Conservation (phyloP, 2,329 filamentous ascomycete species). For the Macrophomina pseudophaseolina region DNA sequence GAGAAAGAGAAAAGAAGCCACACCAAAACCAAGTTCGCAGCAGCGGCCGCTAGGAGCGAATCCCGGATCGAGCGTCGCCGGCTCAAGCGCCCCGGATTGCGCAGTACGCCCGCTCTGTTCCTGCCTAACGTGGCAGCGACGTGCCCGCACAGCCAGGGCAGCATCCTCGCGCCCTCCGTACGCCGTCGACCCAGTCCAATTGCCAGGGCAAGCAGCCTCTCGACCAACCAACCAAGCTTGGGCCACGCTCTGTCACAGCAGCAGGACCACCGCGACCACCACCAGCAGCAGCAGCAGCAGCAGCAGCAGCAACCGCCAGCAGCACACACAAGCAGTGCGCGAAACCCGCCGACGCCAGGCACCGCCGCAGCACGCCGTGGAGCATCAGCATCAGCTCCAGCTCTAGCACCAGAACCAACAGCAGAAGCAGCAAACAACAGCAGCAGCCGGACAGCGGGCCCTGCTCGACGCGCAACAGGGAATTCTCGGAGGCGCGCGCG, state of each 20-base stretch:
- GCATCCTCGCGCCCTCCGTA: not conserved
- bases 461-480: conserved; percentile 80
- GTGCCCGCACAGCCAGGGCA: not conserved
- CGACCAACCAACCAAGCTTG: not conserved
- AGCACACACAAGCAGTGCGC: not conserved
- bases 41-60: conserved; percentile 1
- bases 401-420: not conserved
- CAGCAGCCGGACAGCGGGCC: conserved; percentile 58
- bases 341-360: not conserved
- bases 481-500: conserved; percentile 50
- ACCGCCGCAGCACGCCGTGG: not conserved
- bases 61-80: conserved; percentile 9
- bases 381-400: not conserved
- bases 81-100: conserved; percentile 7
- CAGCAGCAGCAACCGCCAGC: not conserved
- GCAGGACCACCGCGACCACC: not conserved
- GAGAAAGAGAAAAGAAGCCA: not conserved
- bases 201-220: not conserved
- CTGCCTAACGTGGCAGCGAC: conserved; percentile 22
- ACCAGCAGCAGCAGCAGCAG: not conserved
- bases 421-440: not conserved
- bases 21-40: not conserved
- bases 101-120: conserved; percentile 22
- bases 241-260: not conserved
- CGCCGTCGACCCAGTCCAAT: not conserved